Evolutionary conservation across 208 protist species (phyloP).

Genomic region (Leishmania lainsoni): DNA sequence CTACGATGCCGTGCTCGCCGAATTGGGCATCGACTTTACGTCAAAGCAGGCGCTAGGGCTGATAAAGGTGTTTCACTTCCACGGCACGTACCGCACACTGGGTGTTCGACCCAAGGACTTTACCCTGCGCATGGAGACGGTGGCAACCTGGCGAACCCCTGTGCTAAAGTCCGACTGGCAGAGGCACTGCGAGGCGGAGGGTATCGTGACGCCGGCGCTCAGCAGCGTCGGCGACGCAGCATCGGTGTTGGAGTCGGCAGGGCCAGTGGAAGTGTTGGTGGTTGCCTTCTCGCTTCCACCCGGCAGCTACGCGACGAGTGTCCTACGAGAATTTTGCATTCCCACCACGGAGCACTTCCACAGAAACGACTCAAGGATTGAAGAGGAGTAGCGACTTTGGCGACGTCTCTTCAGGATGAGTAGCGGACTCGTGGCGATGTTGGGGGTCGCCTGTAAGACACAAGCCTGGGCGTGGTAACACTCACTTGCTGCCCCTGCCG

Average conservation of each 20-base stretch:
- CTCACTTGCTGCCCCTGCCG: not conserved
- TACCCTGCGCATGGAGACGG: constrained; percentile 28
- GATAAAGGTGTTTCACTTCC: constrained; percentile 85
- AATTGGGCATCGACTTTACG: constrained; percentile 33
- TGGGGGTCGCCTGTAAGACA: not conserved
- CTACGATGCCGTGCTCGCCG: constrained; percentile 51
- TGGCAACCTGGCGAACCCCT: constrained; percentile 42
- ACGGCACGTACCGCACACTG: constrained; percentile 86
- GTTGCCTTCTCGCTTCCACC: constrained; percentile 79
- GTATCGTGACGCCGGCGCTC: constrained; percentile 1
- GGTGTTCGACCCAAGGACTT: constrained; percentile 54
- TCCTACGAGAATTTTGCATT: constrained; percentile 80
- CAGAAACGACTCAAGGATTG: constrained; percentile 3
- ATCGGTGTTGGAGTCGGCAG: constrained; percentile 20
- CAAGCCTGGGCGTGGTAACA: not conserved
- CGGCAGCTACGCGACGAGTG: constrained; percentile 86
- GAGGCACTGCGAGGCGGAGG: constrained; percentile 6
- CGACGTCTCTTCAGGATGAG: not conserved
- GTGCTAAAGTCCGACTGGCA: constrained; percentile 77
- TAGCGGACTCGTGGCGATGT: not conserved
- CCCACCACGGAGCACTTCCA: constrained; percentile 50
- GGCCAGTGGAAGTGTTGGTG: constrained; percentile 43
- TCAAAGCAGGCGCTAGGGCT: constrained; percentile 37
- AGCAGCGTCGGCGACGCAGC: not conserved
- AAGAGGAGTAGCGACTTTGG: constrained; percentile 1